Conservation (phyloP, 164 flowering plant genomes). For the Kalanchoe fedtschenkoi region DNA sequence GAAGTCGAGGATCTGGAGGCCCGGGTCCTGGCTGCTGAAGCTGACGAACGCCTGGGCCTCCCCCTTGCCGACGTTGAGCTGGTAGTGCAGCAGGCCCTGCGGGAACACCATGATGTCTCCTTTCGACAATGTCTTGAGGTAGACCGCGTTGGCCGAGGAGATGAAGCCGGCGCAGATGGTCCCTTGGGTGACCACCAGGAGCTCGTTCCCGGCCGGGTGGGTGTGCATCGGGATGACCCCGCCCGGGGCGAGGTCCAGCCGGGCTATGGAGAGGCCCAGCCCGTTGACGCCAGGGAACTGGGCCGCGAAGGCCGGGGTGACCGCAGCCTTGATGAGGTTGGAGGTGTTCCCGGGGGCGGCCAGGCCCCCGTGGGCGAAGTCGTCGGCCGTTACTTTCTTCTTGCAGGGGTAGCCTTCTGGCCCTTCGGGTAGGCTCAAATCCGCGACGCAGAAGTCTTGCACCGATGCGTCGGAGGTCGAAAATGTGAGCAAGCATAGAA, state of each 20-base stretch:
- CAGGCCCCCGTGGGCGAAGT: constrained; percentile 55
- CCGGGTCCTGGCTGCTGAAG: constrained; percentile 50
- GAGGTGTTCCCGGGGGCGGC: constrained; percentile 55
- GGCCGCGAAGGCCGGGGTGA: constrained; percentile 52
- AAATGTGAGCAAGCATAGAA: constrained; percentile 14
- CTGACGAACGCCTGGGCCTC: constrained; percentile 33
- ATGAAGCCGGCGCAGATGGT: constrained; percentile 43
- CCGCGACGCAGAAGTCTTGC: constrained; percentile 85
- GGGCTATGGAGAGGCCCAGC: constrained; percentile 58
- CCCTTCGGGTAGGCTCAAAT: constrained; percentile 26
- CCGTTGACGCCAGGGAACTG: constrained; percentile 72
- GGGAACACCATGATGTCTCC: constrained; percentile 61
- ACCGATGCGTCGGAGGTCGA: constrained; percentile 22
- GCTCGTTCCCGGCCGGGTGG: constrained; percentile 42
- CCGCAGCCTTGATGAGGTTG: constrained; percentile 62
- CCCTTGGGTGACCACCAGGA: constrained; percentile 33
- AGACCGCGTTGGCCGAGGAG: constrained; percentile 27
- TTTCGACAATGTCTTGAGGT: constrained; percentile 28
- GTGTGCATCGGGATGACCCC: constrained; percentile 80
- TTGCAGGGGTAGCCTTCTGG: constrained; percentile 79
- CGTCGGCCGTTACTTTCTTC: constrained; percentile 36
- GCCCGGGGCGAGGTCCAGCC: constrained; percentile 49
- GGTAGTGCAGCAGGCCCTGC: constrained; percentile 54
- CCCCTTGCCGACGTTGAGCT: constrained; percentile 29
- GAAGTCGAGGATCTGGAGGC: constrained; percentile 43